These are phyloP conservation scores for Phytophthora litchii DNA, from an alignment of 352 stramenopile species.

Conservation along the genomic window DNA sequence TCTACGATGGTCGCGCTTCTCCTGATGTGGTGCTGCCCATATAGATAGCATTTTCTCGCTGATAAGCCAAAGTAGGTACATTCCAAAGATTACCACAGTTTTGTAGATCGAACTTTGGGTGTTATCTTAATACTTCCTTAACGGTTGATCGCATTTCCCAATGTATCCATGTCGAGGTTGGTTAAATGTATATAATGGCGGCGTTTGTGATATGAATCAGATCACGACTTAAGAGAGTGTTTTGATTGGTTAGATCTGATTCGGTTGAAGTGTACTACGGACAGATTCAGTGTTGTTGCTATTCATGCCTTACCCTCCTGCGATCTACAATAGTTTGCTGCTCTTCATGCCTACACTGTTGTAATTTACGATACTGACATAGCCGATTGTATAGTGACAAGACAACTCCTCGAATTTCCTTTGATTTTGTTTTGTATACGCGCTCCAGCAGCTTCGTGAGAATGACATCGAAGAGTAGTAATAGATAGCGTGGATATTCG, in stretches of 20 bases:
- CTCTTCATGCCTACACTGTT: background rate
- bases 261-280: background rate
- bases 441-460: background rate
- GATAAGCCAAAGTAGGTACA: no score
- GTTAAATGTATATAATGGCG: slow-evolving; percentile 7
- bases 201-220: slow-evolving; percentile 7
- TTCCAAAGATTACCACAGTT: no score
- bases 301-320: background rate
- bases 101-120: no score
- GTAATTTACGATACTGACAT: background rate
- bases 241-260: background rate
- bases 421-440: background rate
- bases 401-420: background rate
- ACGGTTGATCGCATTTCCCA: no score
- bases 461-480: background rate
- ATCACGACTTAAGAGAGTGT: background rate
- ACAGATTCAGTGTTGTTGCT: background rate
- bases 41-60: no score
- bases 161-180: no score
- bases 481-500: background rate
- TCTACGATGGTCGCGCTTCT: no score
- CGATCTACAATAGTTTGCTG: background rate
- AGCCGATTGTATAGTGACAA: slow-evolving; percentile 2
- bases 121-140: no score
- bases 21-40: no score